Evolutionary conservation across 345 rosid genomes (phyloP).

Genomic region (Ceriops decandra): DNA sequence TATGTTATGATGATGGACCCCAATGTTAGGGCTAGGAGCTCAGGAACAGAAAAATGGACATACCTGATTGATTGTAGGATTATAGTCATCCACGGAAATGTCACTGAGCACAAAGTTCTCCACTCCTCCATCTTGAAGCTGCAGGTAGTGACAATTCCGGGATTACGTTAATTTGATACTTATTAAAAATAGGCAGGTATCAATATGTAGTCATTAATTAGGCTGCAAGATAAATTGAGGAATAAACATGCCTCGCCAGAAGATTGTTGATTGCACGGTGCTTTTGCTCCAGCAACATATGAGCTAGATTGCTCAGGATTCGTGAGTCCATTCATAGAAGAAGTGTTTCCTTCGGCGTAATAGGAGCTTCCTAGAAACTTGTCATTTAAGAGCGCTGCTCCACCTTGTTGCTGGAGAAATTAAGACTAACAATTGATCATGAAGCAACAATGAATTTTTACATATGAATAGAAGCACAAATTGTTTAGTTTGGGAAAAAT

Average conservation of each 20-base stretch:
- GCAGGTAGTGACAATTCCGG: neutral
- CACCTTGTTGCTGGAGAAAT: slow-evolving; percentile 14
- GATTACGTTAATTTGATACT: neutral
- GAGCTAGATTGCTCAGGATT: slow-evolving; percentile 8
- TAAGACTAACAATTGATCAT: neutral
- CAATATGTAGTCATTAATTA: too few relatives aligned
- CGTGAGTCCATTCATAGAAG: neutral
- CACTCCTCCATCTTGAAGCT: neutral
- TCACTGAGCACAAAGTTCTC: neutral
- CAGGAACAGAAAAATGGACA: neutral
- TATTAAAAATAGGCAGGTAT: neutral
- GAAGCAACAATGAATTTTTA: neutral
- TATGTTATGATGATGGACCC: too few relatives aligned
- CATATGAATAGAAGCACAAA: too few relatives aligned
- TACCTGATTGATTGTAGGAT: slow-evolving; percentile 16
- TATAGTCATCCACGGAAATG: neutral
- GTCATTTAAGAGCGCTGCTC: neutral
- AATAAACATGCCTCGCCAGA: slow-evolving; percentile 23
- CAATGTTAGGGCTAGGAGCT: too few relatives aligned
- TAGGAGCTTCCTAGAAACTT: neutral
- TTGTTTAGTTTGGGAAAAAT: too few relatives aligned
- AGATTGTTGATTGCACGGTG: slow-evolving; percentile 10
- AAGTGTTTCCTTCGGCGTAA: neutral
- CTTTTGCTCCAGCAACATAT: neutral
- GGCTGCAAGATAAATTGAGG: neutral